Evolutionary conservation across 1,284 basidiomycete species (phyloP), one percentile per base, ranked within the genome.

Genomic region (Puccinia coronata): DNA sequence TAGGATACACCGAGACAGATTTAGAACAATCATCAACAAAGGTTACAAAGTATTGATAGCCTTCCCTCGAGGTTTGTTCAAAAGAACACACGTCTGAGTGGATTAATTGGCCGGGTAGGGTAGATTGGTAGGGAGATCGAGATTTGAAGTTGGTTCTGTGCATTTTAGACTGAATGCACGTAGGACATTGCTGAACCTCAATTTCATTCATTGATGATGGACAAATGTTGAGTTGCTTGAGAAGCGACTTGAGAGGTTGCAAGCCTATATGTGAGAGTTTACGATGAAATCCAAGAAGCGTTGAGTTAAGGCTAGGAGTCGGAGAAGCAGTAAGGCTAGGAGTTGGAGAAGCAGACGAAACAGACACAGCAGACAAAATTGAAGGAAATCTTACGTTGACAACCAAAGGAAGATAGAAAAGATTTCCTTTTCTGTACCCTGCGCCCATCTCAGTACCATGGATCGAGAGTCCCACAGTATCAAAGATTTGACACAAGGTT

Each of bases 81-180:
- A 25, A 73, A 8, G 43, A 28, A 12, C 47, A 23, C 11, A 73
- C 43, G 55, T 73, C 71, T 6, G 71, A 73, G 14, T 73, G 71
- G 31, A 73, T 73, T 25, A 73, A 34, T 9, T 73, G 31, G 1
- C 71, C 71, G 20, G 31, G n/a, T n/a, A n/a, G 20, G 0, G 5
- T 31, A 20, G 43, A 47, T 1, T 31, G 25, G 11, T 73, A 73
- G 34, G 1, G 8, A 11, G 25, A 9, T 1, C n/a, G 71, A 25
- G 71, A 73, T 4, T n/a, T 51, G 18, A 73, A 73, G 8, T 11
- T 12, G 20, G 20, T 2, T 0, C 18, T 12, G 11, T 23, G 23
- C 71, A 73, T 73, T 34, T 73, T 73, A 0, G 47, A 55, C 23
- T 73, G 18, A 1, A 73, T 31, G 31, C 71, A 73, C 0, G 31